Conservation (phyloP, 2,329 filamentous ascomycete species). For the Pezicula neosporulosa region DNA sequence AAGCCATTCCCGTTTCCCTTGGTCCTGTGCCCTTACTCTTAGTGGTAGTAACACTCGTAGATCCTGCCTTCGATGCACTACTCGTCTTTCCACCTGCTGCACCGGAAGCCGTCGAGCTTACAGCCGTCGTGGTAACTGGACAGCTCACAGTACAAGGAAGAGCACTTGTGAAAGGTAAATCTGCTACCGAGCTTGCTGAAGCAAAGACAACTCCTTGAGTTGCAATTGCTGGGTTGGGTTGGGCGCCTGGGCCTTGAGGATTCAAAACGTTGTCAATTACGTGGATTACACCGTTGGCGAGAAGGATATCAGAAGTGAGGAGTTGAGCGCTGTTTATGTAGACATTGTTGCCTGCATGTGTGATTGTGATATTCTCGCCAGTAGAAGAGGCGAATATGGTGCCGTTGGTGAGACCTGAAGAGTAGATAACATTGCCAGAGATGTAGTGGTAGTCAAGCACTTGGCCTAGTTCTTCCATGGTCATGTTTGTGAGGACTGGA, state of each 20-base stretch:
- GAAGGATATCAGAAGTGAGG: slow-evolving; percentile 30
- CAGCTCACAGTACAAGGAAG: slow-evolving; percentile 40
- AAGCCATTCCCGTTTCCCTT: slow-evolving; percentile 13
- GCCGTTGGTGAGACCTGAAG: slow-evolving; percentile 27
- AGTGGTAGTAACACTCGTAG: background rate
- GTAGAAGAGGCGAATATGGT: slow-evolving; percentile 25
- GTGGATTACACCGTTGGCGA: slow-evolving; percentile 32
- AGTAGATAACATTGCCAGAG: slow-evolving; percentile 24
- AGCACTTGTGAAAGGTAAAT: slow-evolving; percentile 35
- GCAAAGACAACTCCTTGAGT: slow-evolving; percentile 33
- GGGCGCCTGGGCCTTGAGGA: slow-evolving; percentile 32
- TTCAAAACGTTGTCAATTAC: slow-evolving; percentile 42
- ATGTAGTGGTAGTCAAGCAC: slow-evolving; percentile 34
- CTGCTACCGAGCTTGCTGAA: slow-evolving; percentile 14
- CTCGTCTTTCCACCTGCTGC: background rate
- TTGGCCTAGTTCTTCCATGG: slow-evolving; percentile 21
- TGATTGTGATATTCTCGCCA: slow-evolving; percentile 30
- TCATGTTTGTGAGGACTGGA: slow-evolving; percentile 27
- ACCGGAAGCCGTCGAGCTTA: slow-evolving; percentile 9
- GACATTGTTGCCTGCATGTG: slow-evolving; percentile 30
- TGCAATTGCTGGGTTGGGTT: slow-evolving; percentile 33
- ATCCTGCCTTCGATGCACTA: background rate
- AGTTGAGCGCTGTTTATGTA: slow-evolving; percentile 38
- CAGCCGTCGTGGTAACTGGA: slow-evolving; percentile 25
- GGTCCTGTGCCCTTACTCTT: slow-evolving; percentile 6